Percentiles rank a stretch among this genome's conserved stretches.
Evolutionary conservation across 257 asterid species (phyloP).

Genomic region (Solanum peruvianum): DNA sequence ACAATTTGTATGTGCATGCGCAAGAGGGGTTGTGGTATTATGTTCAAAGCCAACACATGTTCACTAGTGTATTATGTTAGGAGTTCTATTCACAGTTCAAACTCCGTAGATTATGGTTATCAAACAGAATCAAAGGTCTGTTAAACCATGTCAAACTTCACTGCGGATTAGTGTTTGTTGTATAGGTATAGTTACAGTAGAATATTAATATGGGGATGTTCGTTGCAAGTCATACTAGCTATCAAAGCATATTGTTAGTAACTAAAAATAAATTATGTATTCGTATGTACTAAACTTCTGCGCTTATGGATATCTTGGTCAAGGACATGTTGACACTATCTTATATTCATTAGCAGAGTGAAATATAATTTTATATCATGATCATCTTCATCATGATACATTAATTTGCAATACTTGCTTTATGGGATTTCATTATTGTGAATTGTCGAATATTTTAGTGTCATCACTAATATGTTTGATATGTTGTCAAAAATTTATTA

Average conservation of each 20-base stretch:
- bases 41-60: background rate
- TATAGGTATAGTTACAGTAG: background rate
- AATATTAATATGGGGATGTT: background rate
- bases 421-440: background rate
- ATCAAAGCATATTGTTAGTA: background rate
- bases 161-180: background rate
- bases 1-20: too few species aligned
- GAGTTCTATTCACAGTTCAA: background rate
- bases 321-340: background rate
- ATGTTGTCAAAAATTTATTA: too few species aligned
- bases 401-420: background rate
- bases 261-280: background rate
- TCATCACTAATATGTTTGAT: too few species aligned
- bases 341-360: background rate
- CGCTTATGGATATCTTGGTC: background rate
- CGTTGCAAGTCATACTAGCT: background rate
- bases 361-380: background rate
- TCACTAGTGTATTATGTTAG: background rate
- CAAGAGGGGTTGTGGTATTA: background rate
- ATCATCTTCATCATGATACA: background rate
- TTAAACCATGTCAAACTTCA: background rate
- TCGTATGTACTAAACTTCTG: background rate
- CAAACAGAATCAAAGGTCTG: background rate
- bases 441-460: background rate
- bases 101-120: background rate